Evolutionary conservation across 2,329 filamentous ascomycete species (phyloP).

Genomic region (Penicillium sp.): DNA sequence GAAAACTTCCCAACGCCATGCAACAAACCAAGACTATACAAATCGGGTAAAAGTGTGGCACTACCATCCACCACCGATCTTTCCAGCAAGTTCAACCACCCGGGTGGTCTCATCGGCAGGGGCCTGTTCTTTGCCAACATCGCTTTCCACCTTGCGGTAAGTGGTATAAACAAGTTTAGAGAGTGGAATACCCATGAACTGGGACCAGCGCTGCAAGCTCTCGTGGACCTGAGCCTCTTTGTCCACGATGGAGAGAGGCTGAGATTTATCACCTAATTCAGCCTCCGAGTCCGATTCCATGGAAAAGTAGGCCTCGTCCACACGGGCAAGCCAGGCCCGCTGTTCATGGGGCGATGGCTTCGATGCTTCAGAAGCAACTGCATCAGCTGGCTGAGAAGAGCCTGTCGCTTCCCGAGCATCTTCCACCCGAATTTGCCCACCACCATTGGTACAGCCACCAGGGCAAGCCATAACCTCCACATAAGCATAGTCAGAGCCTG

Average conservation of each 20-base stretch:
- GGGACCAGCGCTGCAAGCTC: conserved; percentile 73
- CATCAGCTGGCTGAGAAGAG: conserved; percentile 9
- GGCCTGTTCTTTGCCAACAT: conserved; percentile 74
- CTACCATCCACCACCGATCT: conserved; percentile 92
- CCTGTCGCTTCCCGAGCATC: conserved; percentile 56
- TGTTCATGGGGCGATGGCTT: conserved; percentile 75
- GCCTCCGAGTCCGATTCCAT: conserved; percentile 57
- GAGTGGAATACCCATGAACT: conserved; percentile 67
- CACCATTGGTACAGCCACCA: conserved; percentile 97
- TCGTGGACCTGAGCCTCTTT: conserved; percentile 53
- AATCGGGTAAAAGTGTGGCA: not conserved
- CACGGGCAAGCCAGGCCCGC: conserved; percentile 76
- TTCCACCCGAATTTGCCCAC: conserved; percentile 88
- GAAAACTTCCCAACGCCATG: conserved; percentile 21
- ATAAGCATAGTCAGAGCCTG: conserved; percentile 72
- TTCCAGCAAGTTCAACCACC: conserved; percentile 84
- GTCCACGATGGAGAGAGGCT: conserved; percentile 25
- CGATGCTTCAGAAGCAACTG: conserved; percentile 27
- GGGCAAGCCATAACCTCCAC: conserved; percentile 99
- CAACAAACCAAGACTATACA: conserved; percentile 6
- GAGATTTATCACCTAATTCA: conserved; percentile 30
- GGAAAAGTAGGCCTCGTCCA: conserved; percentile 91
- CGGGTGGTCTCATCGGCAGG: conserved; percentile 68
- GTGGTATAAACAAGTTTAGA: conserved; percentile 78
- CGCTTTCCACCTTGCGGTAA: conserved; percentile 89